Evolutionary conservation across 345 rosid genomes (phyloP).

Genomic region (rapeseed (Brassica napus)): Da-Ae NC_063439.1:543001-543500

Average conservation of each 20-base stretch:
- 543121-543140: constrained; percentile 28
- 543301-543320: not conserved
- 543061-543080: not conserved
- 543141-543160: constrained; percentile 19
- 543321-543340: no score
- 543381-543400: constrained; percentile 46
- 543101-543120: not conserved
- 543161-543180: constrained; percentile 3
- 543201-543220: not conserved
- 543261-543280: not conserved
- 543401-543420: constrained; percentile 95
- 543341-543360: not conserved
- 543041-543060: not conserved
- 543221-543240: not conserved
- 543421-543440: constrained; percentile 55
- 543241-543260: not conserved
- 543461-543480: not conserved
- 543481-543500: not conserved
- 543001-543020: constrained; percentile 11
- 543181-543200: not conserved
- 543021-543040: constrained; percentile 4
- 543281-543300: not conserved
- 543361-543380: not conserved
- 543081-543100: not conserved
- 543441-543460: not conserved